These are phyloP conservation scores for Bothriochloa decipiens DNA, from an alignment of 176 grass and related monocot species.

Conservation along the genomic window DNA sequence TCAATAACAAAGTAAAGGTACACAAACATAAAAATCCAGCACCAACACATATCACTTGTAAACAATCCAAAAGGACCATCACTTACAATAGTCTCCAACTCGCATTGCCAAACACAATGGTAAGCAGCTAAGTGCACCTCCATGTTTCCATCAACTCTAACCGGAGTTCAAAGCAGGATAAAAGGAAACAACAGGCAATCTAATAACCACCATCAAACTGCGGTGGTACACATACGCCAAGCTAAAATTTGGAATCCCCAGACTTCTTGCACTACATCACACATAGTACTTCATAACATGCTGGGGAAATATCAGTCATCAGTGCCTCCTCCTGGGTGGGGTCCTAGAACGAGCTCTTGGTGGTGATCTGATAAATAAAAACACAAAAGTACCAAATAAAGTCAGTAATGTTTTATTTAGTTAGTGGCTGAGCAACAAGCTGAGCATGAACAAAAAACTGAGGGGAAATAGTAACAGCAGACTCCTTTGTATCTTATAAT, in stretches of 20 bases:
- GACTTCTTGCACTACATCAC: neutral
- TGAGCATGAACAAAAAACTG: neutral
- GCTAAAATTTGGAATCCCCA: slow-evolving; percentile 37
- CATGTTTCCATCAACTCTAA: slow-evolving; percentile 12
- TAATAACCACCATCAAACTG: slow-evolving; percentile 27
- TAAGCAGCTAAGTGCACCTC: neutral
- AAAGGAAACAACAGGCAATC: neutral
- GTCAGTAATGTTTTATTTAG: neutral
- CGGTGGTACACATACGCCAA: neutral
- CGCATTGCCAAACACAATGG: slow-evolving; percentile 17
- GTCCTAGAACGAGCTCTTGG: slow-evolving; percentile 55
- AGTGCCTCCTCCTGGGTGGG: slow-evolving; percentile 68
- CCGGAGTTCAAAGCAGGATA: slow-evolving; percentile 4
- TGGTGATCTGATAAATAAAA: slow-evolving; percentile 49
- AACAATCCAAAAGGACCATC: slow-evolving; percentile 32
- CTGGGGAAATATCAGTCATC: slow-evolving; percentile 54
- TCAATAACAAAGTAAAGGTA: neutral
- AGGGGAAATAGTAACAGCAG: neutral
- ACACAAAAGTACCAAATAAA: slow-evolving; percentile 17
- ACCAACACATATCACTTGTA: neutral
- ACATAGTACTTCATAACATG: neutral
- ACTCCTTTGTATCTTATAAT: neutral
- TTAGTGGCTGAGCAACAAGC: neutral
- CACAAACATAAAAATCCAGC: neutral
- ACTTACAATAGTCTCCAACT: slow-evolving; percentile 35